Conservation (phyloP, 169 alveolate species). For the Cryptosporidium bovis region DNA sequence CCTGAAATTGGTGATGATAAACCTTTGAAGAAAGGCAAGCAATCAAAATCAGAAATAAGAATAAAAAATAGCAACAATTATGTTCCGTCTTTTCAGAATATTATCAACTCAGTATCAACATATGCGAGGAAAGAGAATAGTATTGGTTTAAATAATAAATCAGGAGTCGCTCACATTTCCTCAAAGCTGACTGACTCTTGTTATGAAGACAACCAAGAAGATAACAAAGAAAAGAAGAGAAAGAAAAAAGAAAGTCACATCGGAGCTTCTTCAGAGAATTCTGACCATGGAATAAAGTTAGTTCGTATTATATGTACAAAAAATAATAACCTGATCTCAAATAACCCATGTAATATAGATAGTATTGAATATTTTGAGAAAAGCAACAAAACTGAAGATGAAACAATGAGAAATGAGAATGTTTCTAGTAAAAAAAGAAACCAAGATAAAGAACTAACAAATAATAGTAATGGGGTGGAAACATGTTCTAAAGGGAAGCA, state of each 20-base stretch:
- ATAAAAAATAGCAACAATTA: not conserved
- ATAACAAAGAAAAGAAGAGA: not conserved
- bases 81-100: too few species aligned
- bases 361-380: not conserved
- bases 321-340: not conserved
- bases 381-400: not conserved
- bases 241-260: not conserved
- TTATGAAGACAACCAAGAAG: not conserved
- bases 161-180: too few species aligned
- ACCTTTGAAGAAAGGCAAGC: not conserved
- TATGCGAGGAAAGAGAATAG: too few species aligned
- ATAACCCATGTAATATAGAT: not conserved
- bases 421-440: not conserved
- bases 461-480: not conserved
- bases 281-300: conserved; percentile 12
- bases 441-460: not conserved
- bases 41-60: not conserved
- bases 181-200: too few species aligned
- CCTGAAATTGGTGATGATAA: too few species aligned
- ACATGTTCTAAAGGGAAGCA: not conserved
- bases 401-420: not conserved
- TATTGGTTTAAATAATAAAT: too few species aligned
- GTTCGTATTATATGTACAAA: conserved; percentile 24
- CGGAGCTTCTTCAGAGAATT: not conserved
- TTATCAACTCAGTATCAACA: too few species aligned